Base-by-base conservation (phyloP, 768 basidiomycete genomes). In the Mycena venus region DNA sequence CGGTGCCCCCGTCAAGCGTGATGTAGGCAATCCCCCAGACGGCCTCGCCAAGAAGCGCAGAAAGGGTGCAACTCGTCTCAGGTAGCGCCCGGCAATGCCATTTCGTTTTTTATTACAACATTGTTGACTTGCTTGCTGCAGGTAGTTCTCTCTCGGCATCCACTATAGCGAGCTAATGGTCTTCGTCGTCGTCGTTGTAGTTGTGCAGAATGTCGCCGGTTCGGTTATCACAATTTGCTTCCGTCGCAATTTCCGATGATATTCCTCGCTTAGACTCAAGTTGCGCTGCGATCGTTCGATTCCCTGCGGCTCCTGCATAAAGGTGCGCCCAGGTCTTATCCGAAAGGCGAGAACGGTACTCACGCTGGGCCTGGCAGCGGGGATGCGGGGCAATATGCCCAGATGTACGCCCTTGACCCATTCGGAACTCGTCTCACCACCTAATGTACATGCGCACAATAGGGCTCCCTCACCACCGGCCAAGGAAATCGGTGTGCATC, bases 331-430 rank as follows among this genome's bases (percentile, higher is more conserved):
- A n/a, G n/a, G n/a, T n/a, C 32, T 58, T 56, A 3, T 85, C 60
- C 87, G 89, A 82, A 88, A 93, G 74, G 93, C 27, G 92, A 11
- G 92, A 78, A 91, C 91, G 17, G 15, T 44, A 44, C 42, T 62
- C 8, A 62, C 17, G 2, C 17, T 7, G 25, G 0, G 85, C n/a
- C n/a, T 51, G 23, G 49, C 88, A 90, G 83, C 89, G 93, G 74
- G 93, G 93, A 15, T 94, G 93, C 78, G 92, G 91, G 61, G 92
- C 94, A 68, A 95, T 96, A 75, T 96, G 94, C 81, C 94, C 94
- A 61, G 94, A 95, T 80, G 92, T 92, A 81, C 71, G 90, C 85
- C 74, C 71, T 73, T 64, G 40, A n/a, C 58, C 55, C 62, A 72
- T 71, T 23, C 73, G 67, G 53, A 61, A 14, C n/a, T 40, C 73